Evolutionary conservation across 2,329 filamentous ascomycete species (phyloP).

Genomic region (Lasiodiplodia sp.): DNA sequence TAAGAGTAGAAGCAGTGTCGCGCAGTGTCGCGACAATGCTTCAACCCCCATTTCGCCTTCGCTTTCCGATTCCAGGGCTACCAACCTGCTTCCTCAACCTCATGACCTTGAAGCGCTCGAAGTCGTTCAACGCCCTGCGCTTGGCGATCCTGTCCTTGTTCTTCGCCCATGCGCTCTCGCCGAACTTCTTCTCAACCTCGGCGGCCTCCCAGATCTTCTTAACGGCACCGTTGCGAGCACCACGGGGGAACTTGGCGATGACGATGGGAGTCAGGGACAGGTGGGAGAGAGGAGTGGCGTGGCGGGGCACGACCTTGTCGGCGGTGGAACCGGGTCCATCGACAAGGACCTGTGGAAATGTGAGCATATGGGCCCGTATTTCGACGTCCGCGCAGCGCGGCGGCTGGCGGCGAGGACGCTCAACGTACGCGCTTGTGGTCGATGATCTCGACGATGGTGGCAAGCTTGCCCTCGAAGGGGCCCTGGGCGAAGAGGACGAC

Average conservation of each 20-base stretch:
- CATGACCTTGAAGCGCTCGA: constrained; percentile 99
- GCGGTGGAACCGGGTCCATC: constrained; percentile 89
- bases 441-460: constrained; percentile 98
- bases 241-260: constrained; percentile 85
- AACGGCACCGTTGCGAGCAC: constrained; percentile 80
- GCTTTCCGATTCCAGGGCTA: constrained; percentile 35
- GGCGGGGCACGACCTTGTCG: constrained; percentile 82
- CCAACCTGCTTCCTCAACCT: constrained; percentile 97
- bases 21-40: background rate
- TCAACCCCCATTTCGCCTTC: background rate
- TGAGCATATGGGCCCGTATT: constrained; percentile 36
- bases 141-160: constrained; percentile 84
- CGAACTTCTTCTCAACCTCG: constrained; percentile 93
- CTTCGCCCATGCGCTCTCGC: constrained; percentile 92
- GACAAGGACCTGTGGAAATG: constrained; percentile 79
- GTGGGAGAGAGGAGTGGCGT: constrained; percentile 81
- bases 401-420: constrained; percentile 3
- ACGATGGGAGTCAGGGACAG: constrained; percentile 89
- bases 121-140: constrained; percentile 93
- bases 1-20: background rate
- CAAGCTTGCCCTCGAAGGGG: constrained; percentile 83
- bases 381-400: background rate
- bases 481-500: constrained; percentile 90
- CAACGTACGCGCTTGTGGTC: constrained; percentile 99
- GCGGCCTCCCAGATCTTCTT: constrained; percentile 90